These are phyloP conservation scores for Misopates orontium DNA, from an alignment of 257 asterid genomes.

Conservation along the genomic window DNA sequence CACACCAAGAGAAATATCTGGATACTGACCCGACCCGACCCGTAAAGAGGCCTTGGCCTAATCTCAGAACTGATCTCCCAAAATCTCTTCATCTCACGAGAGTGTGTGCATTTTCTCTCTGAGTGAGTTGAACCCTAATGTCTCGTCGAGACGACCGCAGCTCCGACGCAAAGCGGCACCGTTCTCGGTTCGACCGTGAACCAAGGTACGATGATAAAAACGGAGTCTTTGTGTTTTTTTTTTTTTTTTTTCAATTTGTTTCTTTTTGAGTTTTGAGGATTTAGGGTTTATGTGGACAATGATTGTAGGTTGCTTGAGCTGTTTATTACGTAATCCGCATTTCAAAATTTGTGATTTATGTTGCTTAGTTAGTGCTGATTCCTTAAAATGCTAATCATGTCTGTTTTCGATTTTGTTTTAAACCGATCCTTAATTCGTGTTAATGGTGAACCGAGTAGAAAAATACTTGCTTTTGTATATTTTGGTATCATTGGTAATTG, in stretches of 20 bases:
- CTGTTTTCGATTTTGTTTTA: background rate
- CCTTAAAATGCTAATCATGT: too few species aligned
- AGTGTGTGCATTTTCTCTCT: background rate
- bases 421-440: background rate
- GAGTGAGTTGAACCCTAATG: slow-evolving; percentile 33
- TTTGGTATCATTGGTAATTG: too few species aligned
- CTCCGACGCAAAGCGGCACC: slow-evolving; percentile 66
- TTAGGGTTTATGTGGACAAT: background rate
- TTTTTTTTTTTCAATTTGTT: background rate
- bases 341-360: too few species aligned
- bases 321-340: background rate
- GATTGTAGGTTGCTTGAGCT: background rate
- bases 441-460: background rate
- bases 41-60: background rate
- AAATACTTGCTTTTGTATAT: background rate
- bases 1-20: background rate
- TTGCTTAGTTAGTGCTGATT: too few species aligned
- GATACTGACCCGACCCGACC: background rate
- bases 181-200: slow-evolving; percentile 78
- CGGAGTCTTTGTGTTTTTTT: slow-evolving; percentile 1
- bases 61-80: slow-evolving; percentile 16
- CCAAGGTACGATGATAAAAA: slow-evolving; percentile 53
- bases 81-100: slow-evolving; percentile 20
- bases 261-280: background rate
- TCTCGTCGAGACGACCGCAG: slow-evolving; percentile 73